These are phyloP conservation scores for Microcos paniculata DNA, from an alignment of 345 rosid genomes.

Conservation along the genomic window DNA sequence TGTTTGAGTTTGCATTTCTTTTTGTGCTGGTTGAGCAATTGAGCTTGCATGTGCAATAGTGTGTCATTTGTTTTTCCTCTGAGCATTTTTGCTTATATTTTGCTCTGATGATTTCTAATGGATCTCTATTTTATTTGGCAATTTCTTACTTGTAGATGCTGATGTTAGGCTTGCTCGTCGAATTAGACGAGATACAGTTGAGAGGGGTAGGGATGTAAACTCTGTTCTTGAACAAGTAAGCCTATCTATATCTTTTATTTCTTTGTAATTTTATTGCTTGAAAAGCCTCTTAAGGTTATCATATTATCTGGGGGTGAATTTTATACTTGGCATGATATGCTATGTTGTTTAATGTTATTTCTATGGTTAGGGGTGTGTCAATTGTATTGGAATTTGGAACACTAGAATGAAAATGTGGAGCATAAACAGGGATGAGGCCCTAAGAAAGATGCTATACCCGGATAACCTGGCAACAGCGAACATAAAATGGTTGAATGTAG, in stretches of 20 bases:
- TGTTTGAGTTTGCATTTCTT: neutral
- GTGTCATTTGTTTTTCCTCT: constrained; percentile 2
- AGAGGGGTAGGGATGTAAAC: constrained; percentile 91
- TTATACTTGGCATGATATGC: constrained; percentile 7
- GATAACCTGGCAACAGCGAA: neutral
- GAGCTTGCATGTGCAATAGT: neutral
- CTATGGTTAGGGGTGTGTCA: neutral
- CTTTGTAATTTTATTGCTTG: constrained; percentile 11
- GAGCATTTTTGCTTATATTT: neutral
- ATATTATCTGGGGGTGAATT: neutral
- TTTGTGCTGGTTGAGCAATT: neutral
- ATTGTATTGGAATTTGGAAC: neutral
- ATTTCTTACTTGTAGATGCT: constrained; percentile 69
- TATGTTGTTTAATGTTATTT: neutral
- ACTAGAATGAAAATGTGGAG: neutral
- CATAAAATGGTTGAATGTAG: neutral
- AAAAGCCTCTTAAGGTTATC: neutral
- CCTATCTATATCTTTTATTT: constrained; percentile 10
- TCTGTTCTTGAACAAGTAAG: constrained; percentile 98
- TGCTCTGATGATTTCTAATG: neutral
- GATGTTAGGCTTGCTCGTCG: constrained; percentile 99
- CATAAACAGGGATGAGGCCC: neutral
- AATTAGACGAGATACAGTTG: constrained; percentile 94
- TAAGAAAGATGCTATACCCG: neutral
- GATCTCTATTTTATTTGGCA: constrained; percentile 23